Conservation (phyloP, 139 green algal species). For the Chlamydomonas sphaeroides region DNA sequence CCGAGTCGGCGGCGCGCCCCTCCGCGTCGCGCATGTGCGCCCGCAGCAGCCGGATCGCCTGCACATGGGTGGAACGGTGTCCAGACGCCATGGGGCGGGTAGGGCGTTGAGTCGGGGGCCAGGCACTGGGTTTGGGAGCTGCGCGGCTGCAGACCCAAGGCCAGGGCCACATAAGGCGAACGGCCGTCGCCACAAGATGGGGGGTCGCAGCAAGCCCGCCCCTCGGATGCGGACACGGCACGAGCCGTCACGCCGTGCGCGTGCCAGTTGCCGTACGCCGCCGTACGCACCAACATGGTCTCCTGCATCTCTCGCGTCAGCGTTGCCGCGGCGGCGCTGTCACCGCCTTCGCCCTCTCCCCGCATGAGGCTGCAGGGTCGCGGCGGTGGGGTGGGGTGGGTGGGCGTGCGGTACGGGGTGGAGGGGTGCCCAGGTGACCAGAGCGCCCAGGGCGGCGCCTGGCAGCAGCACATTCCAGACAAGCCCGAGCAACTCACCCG, state of each 20-base stretch:
- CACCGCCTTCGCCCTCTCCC: neutral
- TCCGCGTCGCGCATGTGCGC: neutral
- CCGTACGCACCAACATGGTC: neutral
- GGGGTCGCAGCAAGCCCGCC: too few species aligned
- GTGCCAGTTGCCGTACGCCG: too few species aligned
- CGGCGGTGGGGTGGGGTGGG: neutral
- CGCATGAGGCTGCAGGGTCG: constrained; percentile 4
- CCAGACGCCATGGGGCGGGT: too few species aligned
- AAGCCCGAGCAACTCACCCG: neutral
- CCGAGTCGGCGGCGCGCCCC: neutral
- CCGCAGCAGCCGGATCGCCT: constrained; percentile 9
- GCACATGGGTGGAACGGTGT: too few species aligned
- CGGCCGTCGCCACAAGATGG: too few species aligned
- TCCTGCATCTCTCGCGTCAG: constrained; percentile 18
- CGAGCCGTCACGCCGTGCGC: neutral
- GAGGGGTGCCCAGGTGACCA: neutral
- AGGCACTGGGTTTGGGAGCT: too few species aligned
- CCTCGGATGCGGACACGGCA: neutral
- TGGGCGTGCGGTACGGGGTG: neutral
- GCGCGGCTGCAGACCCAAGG: too few species aligned
- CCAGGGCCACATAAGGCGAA: too few species aligned
- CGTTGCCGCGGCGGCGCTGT: neutral
- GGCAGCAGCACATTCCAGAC: neutral
- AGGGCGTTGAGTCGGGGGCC: too few species aligned
- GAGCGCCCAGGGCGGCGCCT: neutral